Evolutionary conservation across 768 basidiomycete species (phyloP), one percentile per base, ranked within the genome.

Genomic region (Hemileccinum impolitum): DNA sequence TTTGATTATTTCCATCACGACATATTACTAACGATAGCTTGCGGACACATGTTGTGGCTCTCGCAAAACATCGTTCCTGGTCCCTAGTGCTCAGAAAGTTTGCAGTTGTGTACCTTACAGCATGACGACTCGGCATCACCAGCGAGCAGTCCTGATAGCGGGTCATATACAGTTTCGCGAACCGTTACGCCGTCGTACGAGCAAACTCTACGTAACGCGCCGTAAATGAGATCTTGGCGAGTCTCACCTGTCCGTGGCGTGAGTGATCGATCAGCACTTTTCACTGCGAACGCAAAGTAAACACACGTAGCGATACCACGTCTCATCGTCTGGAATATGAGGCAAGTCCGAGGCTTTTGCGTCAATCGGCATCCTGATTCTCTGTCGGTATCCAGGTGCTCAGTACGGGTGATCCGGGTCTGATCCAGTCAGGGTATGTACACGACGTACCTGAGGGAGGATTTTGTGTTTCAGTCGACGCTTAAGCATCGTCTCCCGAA

Each of bases 361-460:
- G 4, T 63, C 52, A 3, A 73, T 43, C 2, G 70, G 67, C 25
- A 61, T 61, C 43, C 51, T 51, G 26, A 59, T 18, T 34, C 62
- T 28, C 56, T 45, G 3, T 61, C 47, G 39, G 31, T 0, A 41
- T 21, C 11, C 10, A 18, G 28, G 11, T 12, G 32, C 30, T 43
- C 14, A 13, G 26, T 2, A 12, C 30, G 13, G 26, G 37, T 7
- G 4, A 5, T 5, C 26, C 26, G 4, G 10, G n/a, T 39, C 23
- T 6, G 11, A 18, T 10, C 30, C 18, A 15, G 13, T 3, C 4
- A 31, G 3, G 19, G 7, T 13, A 55, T 9, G n/a, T n/a, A n/a
- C 73, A 70, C 4, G 43, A 53, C 67, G 47, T 48, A 75, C 74
- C 50, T 72, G 71, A n/a, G 74, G 67, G 17, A 75, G 54, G 30